These are phyloP conservation scores for Sporothrix pallida DNA, from an alignment of 2,329 filamentous ascomycete species.

Conservation along the genomic window DNA sequence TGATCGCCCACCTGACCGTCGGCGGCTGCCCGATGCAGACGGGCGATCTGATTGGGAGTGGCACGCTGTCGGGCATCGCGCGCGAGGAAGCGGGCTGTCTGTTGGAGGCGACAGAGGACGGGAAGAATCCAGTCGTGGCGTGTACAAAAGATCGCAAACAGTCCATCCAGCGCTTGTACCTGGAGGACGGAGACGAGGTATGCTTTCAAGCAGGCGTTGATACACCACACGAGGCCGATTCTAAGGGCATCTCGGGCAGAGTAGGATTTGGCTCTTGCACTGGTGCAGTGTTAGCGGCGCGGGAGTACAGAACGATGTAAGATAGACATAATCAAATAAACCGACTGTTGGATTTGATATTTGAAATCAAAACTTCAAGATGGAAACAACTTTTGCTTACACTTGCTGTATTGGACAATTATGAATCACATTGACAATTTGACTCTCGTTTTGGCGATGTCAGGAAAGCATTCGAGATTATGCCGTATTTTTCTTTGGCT, in stretches of 20 bases:
- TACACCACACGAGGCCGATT: neutral
- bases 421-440: neutral
- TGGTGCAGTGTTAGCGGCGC: conserved; percentile 1
- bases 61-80: neutral
- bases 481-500: neutral
- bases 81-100: conserved; percentile 2
- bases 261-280: neutral
- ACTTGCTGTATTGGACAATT: neutral
- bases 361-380: neutral
- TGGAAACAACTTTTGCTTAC: neutral
- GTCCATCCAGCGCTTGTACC: conserved; percentile 6
- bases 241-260: neutral
- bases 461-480: neutral
- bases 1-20: conserved; percentile 20
- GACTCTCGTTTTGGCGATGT: neutral
- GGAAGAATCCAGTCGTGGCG: neutral
- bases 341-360: neutral
- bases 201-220: neutral
- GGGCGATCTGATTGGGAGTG: conserved; percentile 10
- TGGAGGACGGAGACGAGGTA: conserved; percentile 3
- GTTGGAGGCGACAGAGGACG: neutral
- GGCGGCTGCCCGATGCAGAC: conserved; percentile 15
- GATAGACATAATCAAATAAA: neutral
- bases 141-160: neutral
- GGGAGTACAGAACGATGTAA: neutral